Evolutionary conservation across 176 grass and related monocot species (phyloP).

Genomic region (Miscanthus lutarioriparius): DNA sequence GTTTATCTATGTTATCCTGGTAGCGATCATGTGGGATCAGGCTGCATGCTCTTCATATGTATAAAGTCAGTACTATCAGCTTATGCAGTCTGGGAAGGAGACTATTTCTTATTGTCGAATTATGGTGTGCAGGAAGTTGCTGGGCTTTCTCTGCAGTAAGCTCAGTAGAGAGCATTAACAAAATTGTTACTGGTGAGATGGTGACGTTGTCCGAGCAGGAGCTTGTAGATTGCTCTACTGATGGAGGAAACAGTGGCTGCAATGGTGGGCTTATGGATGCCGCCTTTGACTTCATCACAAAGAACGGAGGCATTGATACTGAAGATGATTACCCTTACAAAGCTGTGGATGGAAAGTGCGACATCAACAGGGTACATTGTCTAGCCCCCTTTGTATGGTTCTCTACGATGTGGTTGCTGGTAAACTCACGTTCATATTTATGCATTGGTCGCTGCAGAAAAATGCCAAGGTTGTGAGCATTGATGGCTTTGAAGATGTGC

Average conservation of each 20-base stretch:
- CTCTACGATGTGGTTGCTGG: neutral
- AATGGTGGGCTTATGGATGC: slow-evolving; percentile 86
- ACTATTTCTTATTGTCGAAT: neutral
- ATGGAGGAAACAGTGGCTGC: slow-evolving; percentile 68
- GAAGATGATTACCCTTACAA: slow-evolving; percentile 90
- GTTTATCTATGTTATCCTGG: neutral
- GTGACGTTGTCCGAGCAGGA: slow-evolving; percentile 76
- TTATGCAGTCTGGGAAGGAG: neutral
- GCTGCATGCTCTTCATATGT: neutral
- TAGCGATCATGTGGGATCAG: neutral
- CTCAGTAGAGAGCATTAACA: slow-evolving; percentile 84
- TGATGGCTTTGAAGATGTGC: slow-evolving; percentile 80
- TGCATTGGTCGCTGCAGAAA: slow-evolving; percentile 41
- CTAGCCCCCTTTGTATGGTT: too few relatives aligned
- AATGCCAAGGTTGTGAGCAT: slow-evolving; percentile 86
- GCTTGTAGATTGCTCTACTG: slow-evolving; percentile 74
- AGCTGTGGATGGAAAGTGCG: slow-evolving; percentile 59
- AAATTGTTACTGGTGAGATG: slow-evolving; percentile 84
- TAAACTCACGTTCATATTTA: neutral
- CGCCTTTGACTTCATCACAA: slow-evolving; percentile 75
- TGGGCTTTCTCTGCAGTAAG: slow-evolving; percentile 94
- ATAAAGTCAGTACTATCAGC: neutral
- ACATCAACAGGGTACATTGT: slow-evolving; percentile 56
- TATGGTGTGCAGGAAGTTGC: slow-evolving; percentile 71
- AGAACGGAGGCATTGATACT: slow-evolving; percentile 85